phyloP scores from a whole-genome alignment of 129 eudicot genomes.

The Deinandra increscens region DNA sequence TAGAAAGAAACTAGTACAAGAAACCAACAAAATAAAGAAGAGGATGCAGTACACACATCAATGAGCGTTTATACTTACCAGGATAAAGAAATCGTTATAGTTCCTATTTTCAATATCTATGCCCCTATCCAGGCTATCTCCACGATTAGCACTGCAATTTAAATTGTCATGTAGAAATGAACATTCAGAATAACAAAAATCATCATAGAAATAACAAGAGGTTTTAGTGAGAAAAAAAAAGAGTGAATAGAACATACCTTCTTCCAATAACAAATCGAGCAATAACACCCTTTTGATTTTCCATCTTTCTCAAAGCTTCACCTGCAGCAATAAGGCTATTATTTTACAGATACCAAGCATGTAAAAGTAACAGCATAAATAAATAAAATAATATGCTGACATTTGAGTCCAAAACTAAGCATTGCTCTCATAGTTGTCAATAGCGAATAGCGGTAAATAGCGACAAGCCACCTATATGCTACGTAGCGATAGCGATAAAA shows the following conservation, averaged over 20 bases:
- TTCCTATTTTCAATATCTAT: slow-evolving; percentile 69
- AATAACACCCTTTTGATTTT: slow-evolving; percentile 75
- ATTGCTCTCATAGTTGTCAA: too few species aligned
- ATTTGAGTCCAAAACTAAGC: slow-evolving; percentile 2
- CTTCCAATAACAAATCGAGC: slow-evolving; percentile 94
- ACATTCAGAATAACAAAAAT: slow-evolving; percentile 2
- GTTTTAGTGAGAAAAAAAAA: not conserved
- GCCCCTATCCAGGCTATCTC: slow-evolving; percentile 84
- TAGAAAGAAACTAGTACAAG: not conserved
- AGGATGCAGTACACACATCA: not conserved
- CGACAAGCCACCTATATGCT: too few species aligned
- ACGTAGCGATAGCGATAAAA: too few species aligned
- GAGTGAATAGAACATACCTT: slow-evolving; percentile 48
- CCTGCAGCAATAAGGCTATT: slow-evolving; percentile 43
- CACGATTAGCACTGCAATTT: slow-evolving; percentile 76
- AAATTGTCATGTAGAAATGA: slow-evolving; percentile 21
- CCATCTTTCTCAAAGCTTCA: slow-evolving; percentile 65
- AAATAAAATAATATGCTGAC: not conserved
- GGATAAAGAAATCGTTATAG: slow-evolving; percentile 72
- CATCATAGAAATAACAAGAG: not conserved
- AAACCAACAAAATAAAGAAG: slow-evolving; percentile 10
- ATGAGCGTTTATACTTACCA: slow-evolving; percentile 46
- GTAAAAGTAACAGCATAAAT: not conserved
- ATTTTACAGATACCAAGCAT: slow-evolving; percentile 5
- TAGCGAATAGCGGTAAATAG: too few species aligned